These are phyloP conservation scores for Artemisia argyi DNA, from an alignment of 129 eudicot species.

Conservation along the genomic window DNA sequence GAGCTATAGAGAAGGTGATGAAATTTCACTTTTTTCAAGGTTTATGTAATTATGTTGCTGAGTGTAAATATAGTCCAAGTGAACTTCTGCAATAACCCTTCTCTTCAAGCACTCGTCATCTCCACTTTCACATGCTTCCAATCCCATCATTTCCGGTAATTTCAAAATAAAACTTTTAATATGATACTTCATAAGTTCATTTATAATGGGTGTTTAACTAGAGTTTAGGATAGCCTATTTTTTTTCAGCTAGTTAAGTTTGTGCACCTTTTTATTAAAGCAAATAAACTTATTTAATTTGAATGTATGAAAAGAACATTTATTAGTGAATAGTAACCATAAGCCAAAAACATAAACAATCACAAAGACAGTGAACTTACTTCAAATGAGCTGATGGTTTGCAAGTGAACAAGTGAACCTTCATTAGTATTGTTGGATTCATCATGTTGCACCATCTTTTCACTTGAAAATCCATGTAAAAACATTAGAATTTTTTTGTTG, in stretches of 20 bases:
- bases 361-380: constrained; percentile 29
- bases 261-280: no score
- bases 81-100: constrained; percentile 71
- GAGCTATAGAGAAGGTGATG: constrained; percentile 15
- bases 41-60: constrained; percentile 49
- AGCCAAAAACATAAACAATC: no score
- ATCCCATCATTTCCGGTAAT: constrained; percentile 58
- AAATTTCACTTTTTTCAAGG: constrained; percentile 33
- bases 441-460: constrained; percentile 26
- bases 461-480: constrained; percentile 34
- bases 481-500: not conserved
- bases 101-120: constrained; percentile 79
- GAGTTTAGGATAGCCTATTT: no score
- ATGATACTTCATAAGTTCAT: not conserved
- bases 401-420: constrained; percentile 22
- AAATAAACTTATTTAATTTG: no score
- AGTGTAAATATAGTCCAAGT: constrained; percentile 94
- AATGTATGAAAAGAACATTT: no score
- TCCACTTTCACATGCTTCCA: constrained; percentile 60
- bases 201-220: no score
- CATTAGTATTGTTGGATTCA: constrained; percentile 23
- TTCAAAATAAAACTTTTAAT: not conserved
- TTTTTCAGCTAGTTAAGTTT: no score
- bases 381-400: constrained; percentile 32
- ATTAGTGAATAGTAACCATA: no score